Evolutionary conservation across 176 grass and related monocot genomes (phyloP).

Genomic region (Oryza meridionalis): DNA sequence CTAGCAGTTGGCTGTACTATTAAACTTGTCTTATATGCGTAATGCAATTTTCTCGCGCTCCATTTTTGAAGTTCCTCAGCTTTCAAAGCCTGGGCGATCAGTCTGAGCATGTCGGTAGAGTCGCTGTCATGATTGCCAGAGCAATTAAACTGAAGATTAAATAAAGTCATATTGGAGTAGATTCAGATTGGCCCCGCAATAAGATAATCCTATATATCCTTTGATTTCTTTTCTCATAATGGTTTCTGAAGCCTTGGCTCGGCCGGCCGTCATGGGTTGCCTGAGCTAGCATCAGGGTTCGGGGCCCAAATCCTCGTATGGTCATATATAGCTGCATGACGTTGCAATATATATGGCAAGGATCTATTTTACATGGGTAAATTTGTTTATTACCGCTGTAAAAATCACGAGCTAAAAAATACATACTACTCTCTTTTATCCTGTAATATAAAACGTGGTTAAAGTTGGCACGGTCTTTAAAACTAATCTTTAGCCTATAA

Average conservation of each 20-base stretch:
- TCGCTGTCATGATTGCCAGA: conserved; percentile 21
- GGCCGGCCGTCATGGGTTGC: conserved; percentile 2
- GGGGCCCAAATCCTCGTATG: background rate
- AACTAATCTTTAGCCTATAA: too few relatives aligned
- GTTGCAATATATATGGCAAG: too few relatives aligned
- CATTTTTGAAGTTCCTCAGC: background rate
- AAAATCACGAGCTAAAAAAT: too few relatives aligned
- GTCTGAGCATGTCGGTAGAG: background rate
- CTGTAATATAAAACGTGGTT: too few relatives aligned
- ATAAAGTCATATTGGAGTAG: background rate
- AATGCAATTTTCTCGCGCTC: background rate
- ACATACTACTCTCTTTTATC: too few relatives aligned
- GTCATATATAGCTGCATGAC: too few relatives aligned
- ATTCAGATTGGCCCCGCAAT: background rate
- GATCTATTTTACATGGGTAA: too few relatives aligned
- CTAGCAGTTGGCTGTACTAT: too few relatives aligned
- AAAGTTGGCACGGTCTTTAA: too few relatives aligned
- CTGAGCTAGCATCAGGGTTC: background rate
- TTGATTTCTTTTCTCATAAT: background rate
- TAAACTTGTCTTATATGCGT: too few relatives aligned
- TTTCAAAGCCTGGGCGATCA: background rate
- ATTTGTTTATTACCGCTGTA: too few relatives aligned
- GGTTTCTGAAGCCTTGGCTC: background rate
- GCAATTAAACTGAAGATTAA: background rate
- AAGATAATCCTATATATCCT: background rate